These are phyloP conservation scores for Solanum pimpinellifolium DNA, from an alignment of 257 asterid genomes.

Conservation along the genomic window DNA sequence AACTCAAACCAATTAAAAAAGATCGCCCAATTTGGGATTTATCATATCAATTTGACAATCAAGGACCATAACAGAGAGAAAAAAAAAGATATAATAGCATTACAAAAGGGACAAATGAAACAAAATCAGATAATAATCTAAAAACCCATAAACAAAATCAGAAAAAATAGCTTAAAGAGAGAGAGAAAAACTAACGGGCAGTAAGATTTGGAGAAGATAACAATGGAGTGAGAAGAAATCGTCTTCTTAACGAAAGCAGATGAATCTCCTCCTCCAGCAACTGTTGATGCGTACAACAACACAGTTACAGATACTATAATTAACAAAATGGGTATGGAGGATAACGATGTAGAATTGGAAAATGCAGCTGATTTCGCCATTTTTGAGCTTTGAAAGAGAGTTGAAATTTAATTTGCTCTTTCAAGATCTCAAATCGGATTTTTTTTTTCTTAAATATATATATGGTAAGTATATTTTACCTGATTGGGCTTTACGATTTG, in stretches of 20 bases:
- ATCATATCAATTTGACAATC: background rate
- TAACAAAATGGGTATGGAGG: background rate
- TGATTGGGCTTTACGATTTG: background rate
- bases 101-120: background rate
- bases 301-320: background rate
- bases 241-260: slow-evolving; percentile 48
- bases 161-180: background rate
- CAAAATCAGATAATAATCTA: background rate
- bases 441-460: background rate
- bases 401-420: background rate
- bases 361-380: slow-evolving; percentile 4
- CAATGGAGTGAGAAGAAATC: slow-evolving; percentile 53
- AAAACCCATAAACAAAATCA: background rate
- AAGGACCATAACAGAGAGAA: background rate
- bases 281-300: background rate
- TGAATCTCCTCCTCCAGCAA: background rate
- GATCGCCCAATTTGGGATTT: background rate
- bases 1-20: background rate
- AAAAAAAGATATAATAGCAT: background rate
- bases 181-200: slow-evolving; percentile 47
- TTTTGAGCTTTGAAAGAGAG: background rate
- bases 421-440: background rate
- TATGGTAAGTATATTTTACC: background rate
- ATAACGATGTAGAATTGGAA: background rate
- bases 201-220: slow-evolving; percentile 87